Evolutionary conservation across 192 early-diverging fungal species (phyloP), one percentile per base, ranked within the genome.

Genomic region (Funneliformis geosporum): DNA sequence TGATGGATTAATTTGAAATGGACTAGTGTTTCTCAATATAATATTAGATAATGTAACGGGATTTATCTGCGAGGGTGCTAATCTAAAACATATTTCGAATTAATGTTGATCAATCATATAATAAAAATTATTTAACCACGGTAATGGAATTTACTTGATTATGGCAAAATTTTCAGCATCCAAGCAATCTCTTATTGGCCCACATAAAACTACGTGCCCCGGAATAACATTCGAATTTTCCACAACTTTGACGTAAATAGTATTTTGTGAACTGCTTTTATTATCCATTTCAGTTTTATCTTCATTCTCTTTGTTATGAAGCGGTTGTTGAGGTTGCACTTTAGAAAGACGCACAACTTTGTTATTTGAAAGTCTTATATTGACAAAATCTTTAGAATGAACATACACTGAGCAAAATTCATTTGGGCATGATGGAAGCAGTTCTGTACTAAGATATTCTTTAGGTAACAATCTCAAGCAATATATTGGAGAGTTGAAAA

Each of bases 131-230:
- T 42, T 39, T 68, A 55, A 38, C 44, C n/a, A 23, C 16, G n/a
- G 47, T 11, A 71, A 64, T 5, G 27, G 0, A 23, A 76, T 80
- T 73, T 86, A 87, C 89, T 82, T 84, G 69, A 90, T 76, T 62
- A 88, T 86, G 6, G 83, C 83, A 83, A 86, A 90, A 60, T 82
- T 83, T 66, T 87, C 82, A 0, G 82, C 65, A 33, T 88, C 85
- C 68, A 90, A 61, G 5, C 83, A 85, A 1, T 82, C 81, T 69
- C 82, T 76, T 1, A 88, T 82, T 47, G 80, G 72, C 25, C 82
- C 82, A 18, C 82, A 85, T 10, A 90, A 73, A 7, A 76, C 77
- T 25, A 90, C 83, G 83, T 90, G 89, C 14, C 82, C 82, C 1
- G 77, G 23, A 16, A 86, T 83, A 8, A 90, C 80, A 40, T 65